Evolutionary conservation across 352 stramenopile genomes (phyloP), one percentile per base, ranked within the genome.

Genomic region (Halophytophthora polymorphica): DNA sequence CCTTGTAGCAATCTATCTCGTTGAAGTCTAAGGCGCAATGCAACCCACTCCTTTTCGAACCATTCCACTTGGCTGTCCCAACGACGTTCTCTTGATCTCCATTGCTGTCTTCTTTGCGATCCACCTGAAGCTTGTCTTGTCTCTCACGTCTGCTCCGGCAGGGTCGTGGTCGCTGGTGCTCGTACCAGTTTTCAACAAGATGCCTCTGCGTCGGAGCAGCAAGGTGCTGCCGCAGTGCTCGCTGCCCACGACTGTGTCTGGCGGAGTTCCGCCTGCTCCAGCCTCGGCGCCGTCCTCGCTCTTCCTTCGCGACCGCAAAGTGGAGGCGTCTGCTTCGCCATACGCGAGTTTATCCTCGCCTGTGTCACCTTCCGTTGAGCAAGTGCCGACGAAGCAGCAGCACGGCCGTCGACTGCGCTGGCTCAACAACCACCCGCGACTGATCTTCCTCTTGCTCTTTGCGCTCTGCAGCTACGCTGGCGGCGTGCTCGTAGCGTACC

Each of bases 401-500:
- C 34, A n/a, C 37, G 14, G 18, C 2, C 18, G 21, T 13, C 31
- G 23, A 19, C 48, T 37, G 6, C 54, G 36, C 6, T 76, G 58
- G 68, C 38, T 83, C 21, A 66, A 56, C 48, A 66, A 59, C 36
- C 79, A 77, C 37, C 76, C 78, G 19, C 71, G 77, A 0, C 35
- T 83, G 6, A 65, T 64, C 41, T 87, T 85, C 53, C 35, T 77
- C n/a, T n/a, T 86, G 15, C 51, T 86, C 13, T 71, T 79, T 29
- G 35, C 84, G 18, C 14, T 61, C 18, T 77, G 64, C 41, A 71
- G 61, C 14, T 73, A 71, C 34, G 34, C 62, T 5, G 70, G 69
- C 19, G 78, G 78, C n/a, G 55, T 71, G 25, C 71, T 69, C 52
- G 45, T 76, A 8, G 69, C 76, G 8, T 70, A 68, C 2, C 52